Evolutionary conservation across 805 yeast species (phyloP), one percentile per base, ranked within the genome.

Genomic region (Saccharomycopsis sp.): DNA sequence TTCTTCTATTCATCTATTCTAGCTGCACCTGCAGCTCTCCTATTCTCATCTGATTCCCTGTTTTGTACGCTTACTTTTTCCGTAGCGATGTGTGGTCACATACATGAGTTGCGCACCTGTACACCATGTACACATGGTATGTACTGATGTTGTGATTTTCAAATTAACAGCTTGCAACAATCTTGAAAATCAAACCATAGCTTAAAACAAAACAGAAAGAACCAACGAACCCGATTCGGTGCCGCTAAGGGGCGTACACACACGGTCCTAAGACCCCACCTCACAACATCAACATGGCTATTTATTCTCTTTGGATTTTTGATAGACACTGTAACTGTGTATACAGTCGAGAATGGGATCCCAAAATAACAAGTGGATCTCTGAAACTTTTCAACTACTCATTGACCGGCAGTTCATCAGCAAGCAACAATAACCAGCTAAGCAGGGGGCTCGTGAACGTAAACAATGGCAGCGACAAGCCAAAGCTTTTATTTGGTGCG

Each of bases 301-400:
- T 91, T 51, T 85, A 85, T 73, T 88, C 97, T 9, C 87, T 91
- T 67, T 89, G 91, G 88, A 81, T 92, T 57, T 92, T 87, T 68
- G 97, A 92, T 69, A 80, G 94, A 68, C 97, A 92, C 72, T 89
- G 97, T 71, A 84, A 87, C 62, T 91, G 98, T 70, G 83, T 92
- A 18, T 92, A 82, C 71, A 81, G 81, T 62, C 75, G 95, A 55
- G 95, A 89, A 68, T 91, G 85, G 84, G 74, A 55, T 15, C 59
- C 78, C 1, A 68, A 73, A 58, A 65, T 67, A 20, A 55, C 68
- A 20, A 65, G 66, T 52, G 63, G 65, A 34, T 63, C 64, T 15
- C 65, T 40, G 12, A 55, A 51, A n/a, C 56, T 61, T 41, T 59
- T 59, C 56, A 54, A 50, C 40, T 53, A 48, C 40, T 21, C 56